Conservation (phyloP, 78 protist species). For the Anaeramoeba flamelloides region DNA sequence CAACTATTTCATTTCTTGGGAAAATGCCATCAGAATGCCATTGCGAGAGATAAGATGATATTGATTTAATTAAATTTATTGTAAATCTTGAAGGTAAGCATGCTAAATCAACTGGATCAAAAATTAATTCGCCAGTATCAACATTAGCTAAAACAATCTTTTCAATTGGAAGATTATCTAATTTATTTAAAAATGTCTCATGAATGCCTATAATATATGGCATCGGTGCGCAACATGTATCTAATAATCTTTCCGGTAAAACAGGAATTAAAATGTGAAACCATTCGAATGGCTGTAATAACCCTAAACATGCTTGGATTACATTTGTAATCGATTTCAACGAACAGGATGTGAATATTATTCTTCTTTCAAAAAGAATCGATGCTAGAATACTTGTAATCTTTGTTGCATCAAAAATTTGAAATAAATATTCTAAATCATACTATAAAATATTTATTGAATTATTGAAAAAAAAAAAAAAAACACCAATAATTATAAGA, state of each 20-base stretch:
- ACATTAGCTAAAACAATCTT: not conserved
- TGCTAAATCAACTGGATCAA: not conserved
- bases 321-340: not conserved
- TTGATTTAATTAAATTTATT: not conserved
- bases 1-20: no score
- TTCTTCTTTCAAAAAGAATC: not conserved
- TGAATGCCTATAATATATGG: not conserved
- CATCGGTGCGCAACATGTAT: not conserved
- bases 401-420: not conserved
- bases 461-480: no score
- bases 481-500: no score
- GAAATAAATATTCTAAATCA: not conserved
- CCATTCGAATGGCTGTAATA: not conserved
- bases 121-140: not conserved
- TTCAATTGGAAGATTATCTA: not conserved
- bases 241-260: not conserved
- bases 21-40: no score
- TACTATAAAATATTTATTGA: not conserved
- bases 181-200: not conserved
- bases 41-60: no score
- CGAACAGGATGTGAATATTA: not conserved
- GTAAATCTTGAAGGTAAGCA: not conserved
- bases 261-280: not conserved
- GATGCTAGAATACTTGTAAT: not conserved
- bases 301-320: not conserved